Base-by-base conservation (phyloP, 495 filamentous ascomycete species). In the Pyrenopolyporus hunteri region DNA sequence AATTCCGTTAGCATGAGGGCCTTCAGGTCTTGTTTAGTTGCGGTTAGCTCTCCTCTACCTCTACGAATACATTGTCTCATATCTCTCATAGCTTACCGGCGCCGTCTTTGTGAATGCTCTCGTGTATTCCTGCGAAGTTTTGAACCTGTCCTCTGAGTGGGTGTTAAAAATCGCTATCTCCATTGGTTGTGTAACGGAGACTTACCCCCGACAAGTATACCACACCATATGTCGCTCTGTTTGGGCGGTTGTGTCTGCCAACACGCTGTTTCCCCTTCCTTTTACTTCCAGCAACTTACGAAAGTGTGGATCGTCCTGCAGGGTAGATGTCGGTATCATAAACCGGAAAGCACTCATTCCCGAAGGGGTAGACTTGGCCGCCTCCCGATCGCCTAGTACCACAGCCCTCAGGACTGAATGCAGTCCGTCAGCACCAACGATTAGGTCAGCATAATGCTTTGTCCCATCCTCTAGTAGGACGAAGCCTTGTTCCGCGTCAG, bases 371-470 rank as follows among this genome's bases (percentile, higher is more conserved):
- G 65, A 25, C 19, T 65, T 25, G 9, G 54, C 26, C 58, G 69
- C 26, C 36, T 60, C 56, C 13, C 66, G 37, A 5, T 58, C 40
- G 10, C 69, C 64, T 16, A 76, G 40, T 13, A 69, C 65, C 5
- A 55, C 44, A 13, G 63, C 47, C 4, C 59, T 63, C 3, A 70
- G 49, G 4, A 66, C 57, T 1, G 77, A 73, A 48, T 83, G 77
- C 28, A 82, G 63, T 0, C 82, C 82, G 66, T 82, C 80, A 6
- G 80, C 80, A 8, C 70, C 72, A 10, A 85, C 62, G 51, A 82
- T 67, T 4, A 85, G 53, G 55, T 83, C 80, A 0, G 62, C 74
- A 50, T 35, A 39, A 42, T 66, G 61, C 62, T 52, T 56, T 10
- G 39, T 60, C 1, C 73, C 73, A 45, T 78, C 74, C n/a, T 71